Conservation (phyloP, 306 rosid species). For the Mimosa pudica region DNA sequence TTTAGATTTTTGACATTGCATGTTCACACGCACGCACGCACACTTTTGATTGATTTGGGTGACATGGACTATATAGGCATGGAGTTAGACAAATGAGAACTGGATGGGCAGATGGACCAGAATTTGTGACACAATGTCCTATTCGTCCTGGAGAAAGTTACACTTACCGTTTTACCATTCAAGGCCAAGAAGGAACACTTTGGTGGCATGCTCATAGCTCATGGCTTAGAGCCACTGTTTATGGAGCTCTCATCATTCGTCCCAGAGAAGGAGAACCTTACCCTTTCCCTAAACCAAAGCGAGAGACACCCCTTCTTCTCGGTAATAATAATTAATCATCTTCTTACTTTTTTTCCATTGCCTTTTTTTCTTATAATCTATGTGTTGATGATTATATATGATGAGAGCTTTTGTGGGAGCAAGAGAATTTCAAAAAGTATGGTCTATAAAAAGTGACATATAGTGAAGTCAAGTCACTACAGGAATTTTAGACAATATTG, state of each 20-base stretch:
- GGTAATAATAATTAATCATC: conserved; percentile 44
- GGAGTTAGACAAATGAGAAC: conserved; percentile 86
- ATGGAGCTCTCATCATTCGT: conserved; percentile 81
- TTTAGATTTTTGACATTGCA: not conserved
- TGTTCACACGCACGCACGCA: no score
- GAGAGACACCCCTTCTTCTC: conserved; percentile 71
- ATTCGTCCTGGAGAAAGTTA: conserved; percentile 83
- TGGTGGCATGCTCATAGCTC: conserved; percentile 99
- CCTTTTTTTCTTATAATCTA: not conserved
- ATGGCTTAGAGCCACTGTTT: conserved; percentile 93
- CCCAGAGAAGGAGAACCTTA: conserved; percentile 72
- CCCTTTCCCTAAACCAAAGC: conserved; percentile 81
- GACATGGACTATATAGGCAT: conserved; percentile 59
- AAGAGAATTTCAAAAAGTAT: not conserved
- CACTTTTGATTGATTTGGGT: not conserved
- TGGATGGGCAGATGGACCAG: conserved; percentile 99
- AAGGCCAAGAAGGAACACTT: conserved; percentile 91
- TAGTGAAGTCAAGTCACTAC: not conserved
- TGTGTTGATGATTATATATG: not conserved
- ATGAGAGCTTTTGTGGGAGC: not conserved
- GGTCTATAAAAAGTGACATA: not conserved
- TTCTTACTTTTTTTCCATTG: not conserved
- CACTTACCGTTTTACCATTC: conserved; percentile 72
- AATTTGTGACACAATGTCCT: conserved; percentile 92
- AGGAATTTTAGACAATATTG: not conserved